These are phyloP conservation scores for Aspergillus novofumigatus DNA, from an alignment of 2,329 filamentous ascomycete species.

Conservation along the genomic window DNA sequence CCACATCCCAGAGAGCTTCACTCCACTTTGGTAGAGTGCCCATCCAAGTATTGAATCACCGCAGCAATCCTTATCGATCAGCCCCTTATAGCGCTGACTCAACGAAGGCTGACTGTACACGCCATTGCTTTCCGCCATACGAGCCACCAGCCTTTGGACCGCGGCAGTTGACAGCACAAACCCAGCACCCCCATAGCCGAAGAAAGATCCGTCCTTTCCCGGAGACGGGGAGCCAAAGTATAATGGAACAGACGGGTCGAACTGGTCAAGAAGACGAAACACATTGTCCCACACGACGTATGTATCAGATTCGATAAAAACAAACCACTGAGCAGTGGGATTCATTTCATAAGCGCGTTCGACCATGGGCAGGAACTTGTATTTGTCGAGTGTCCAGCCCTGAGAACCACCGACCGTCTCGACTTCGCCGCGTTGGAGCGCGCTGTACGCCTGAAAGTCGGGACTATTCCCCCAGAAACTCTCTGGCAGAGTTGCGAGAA, in stretches of 20 bases:
- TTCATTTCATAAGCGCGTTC: slow-evolving; percentile 48
- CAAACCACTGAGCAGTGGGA: slow-evolving; percentile 51
- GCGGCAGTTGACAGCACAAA: slow-evolving; percentile 46
- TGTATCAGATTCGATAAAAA: slow-evolving; percentile 56
- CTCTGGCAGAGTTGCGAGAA: slow-evolving; percentile 45
- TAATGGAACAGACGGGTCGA: slow-evolving; percentile 42
- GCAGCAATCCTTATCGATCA: slow-evolving; percentile 48
- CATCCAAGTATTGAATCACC: slow-evolving; percentile 52
- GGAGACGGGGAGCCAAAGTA: slow-evolving; percentile 51
- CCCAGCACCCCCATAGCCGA: slow-evolving; percentile 49
- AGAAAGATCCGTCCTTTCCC: slow-evolving; percentile 36
- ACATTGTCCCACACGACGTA: slow-evolving; percentile 45
- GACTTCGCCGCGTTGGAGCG: slow-evolving; percentile 35
- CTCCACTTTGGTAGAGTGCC: slow-evolving; percentile 43
- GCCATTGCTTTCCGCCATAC: slow-evolving; percentile 17
- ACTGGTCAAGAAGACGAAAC: slow-evolving; percentile 48
- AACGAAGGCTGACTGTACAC: slow-evolving; percentile 40
- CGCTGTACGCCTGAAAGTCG: slow-evolving; percentile 42
- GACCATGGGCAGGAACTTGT: slow-evolving; percentile 56
- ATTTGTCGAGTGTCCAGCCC: slow-evolving; percentile 55
- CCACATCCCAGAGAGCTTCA: slow-evolving; percentile 47
- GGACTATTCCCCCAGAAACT: slow-evolving; percentile 32
- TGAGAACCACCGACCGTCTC: slow-evolving; percentile 27
- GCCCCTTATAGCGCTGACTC: slow-evolving; percentile 39
- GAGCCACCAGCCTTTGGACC: slow-evolving; percentile 38